Conservation (phyloP, 2,329 filamentous ascomycete species). For the Fusarium sp. region DNA sequence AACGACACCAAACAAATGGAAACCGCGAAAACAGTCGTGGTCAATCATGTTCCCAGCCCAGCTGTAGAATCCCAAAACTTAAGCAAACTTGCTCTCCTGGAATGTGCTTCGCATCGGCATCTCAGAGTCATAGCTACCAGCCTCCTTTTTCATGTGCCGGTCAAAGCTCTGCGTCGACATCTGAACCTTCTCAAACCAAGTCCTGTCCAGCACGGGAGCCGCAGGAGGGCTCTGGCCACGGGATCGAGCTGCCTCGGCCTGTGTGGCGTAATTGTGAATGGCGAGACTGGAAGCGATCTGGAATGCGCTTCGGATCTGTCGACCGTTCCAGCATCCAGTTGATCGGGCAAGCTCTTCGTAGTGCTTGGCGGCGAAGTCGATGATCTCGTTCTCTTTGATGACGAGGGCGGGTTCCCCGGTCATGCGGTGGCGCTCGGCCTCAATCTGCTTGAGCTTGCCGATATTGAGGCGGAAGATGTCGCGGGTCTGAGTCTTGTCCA, state of each 20-base stretch:
- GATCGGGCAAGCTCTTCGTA: conserved; percentile 43
- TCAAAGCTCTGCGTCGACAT: conserved; percentile 56
- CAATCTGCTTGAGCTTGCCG: conserved; percentile 49
- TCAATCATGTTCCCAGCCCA: neutral
- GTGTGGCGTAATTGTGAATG: conserved; percentile 47
- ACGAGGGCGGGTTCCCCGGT: conserved; percentile 48
- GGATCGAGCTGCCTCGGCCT: conserved; percentile 43
- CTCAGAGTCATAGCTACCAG: conserved; percentile 46
- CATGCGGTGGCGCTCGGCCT: conserved; percentile 47
- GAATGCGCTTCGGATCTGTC: conserved; percentile 52
- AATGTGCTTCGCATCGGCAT: conserved; percentile 49
- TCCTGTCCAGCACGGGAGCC: conserved; percentile 49
- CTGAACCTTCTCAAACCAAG: conserved; percentile 54
- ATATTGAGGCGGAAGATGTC: conserved; percentile 55
- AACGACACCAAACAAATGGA: neutral
- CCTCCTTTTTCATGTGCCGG: conserved; percentile 53
- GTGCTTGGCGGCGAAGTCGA: conserved; percentile 50
- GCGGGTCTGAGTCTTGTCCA: conserved; percentile 50
- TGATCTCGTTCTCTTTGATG: conserved; percentile 48
- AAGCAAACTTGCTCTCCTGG: conserved; percentile 35
- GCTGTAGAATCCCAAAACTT: neutral
- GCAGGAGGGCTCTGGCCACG: conserved; percentile 48
- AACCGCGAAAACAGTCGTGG: neutral
- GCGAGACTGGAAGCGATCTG: conserved; percentile 51
- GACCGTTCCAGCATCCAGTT: conserved; percentile 49